A percentile compares a stretch with the other conserved stretches of the same genome.
phyloP scores from a whole-genome alignment of 2,329 filamentous ascomycete genomes.

The Penicillium sp. region DNA sequence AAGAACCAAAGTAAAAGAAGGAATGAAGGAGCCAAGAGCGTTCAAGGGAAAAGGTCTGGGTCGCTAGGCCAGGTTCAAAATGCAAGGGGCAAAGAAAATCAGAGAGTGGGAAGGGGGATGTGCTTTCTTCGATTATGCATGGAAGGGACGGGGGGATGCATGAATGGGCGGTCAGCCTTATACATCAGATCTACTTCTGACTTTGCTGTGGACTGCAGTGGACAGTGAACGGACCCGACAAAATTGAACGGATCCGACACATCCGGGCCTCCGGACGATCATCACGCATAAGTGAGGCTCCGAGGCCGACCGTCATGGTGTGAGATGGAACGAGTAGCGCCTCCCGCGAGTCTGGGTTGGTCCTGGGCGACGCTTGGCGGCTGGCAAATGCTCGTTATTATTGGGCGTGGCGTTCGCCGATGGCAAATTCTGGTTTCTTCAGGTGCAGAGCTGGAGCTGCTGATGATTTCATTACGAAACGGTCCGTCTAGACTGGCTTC shows the following conservation, averaged over 20 bases:
- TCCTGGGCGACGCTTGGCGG: neutral
- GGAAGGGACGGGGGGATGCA: neutral
- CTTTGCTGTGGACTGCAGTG: neutral
- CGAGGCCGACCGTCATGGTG: slow-evolving; percentile 1
- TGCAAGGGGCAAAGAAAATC: slow-evolving; percentile 7
- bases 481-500: neutral
- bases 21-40: neutral
- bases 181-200: slow-evolving; percentile 2
- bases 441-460: neutral
- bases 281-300: neutral
- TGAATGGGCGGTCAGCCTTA: slow-evolving; percentile 25
- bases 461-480: neutral
- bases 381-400: neutral
- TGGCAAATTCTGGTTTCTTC: neutral
- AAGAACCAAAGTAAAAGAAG: neutral
- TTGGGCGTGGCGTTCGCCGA: neutral
- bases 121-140: neutral
- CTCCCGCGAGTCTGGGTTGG: neutral
- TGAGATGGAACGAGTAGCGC: neutral
- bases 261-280: slow-evolving; percentile 11
- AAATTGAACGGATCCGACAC: slow-evolving; percentile 13
- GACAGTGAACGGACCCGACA: slow-evolving; percentile 8
- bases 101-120: neutral
- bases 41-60: neutral
- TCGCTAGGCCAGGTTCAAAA: neutral